Conservation (phyloP, 495 filamentous ascomycete species). For the Jackrogersella minutella region DNA sequence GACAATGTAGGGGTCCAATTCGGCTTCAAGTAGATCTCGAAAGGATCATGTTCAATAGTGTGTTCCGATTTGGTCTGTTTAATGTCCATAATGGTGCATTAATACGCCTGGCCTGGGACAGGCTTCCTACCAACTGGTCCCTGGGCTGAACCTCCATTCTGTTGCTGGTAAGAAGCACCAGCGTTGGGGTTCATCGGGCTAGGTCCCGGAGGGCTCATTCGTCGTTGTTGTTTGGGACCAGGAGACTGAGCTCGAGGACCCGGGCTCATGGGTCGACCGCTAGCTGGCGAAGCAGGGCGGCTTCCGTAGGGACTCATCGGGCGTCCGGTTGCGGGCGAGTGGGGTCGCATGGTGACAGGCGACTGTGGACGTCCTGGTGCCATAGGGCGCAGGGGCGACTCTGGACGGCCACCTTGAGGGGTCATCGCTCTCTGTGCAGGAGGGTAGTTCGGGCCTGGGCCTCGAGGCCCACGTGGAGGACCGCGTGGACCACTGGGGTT, state of each 20-base stretch:
- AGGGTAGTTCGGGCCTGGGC: constrained; percentile 56
- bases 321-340: constrained; percentile 52
- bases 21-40: neutral
- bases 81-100: constrained; percentile 12
- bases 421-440: constrained; percentile 60
- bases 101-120: constrained; percentile 59
- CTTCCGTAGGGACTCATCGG: constrained; percentile 49
- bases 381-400: constrained; percentile 52
- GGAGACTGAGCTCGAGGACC: constrained; percentile 58
- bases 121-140: constrained; percentile 55
- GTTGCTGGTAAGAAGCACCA: constrained; percentile 41
- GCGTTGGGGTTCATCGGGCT: constrained; percentile 67
- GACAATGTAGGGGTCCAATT: neutral
- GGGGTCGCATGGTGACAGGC: constrained; percentile 45
- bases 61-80: neutral
- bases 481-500: constrained; percentile 49
- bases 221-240: constrained; percentile 50
- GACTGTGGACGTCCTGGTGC: constrained; percentile 50
- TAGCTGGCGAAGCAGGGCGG: constrained; percentile 48
- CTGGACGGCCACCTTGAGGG: constrained; percentile 51
- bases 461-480: constrained; percentile 53
- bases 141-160: constrained; percentile 41
- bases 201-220: constrained; percentile 62
- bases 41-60: constrained; percentile 1
- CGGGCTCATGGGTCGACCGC: constrained; percentile 44